Evolutionary conservation across 2,329 filamentous ascomycete species (phyloP).

Genomic region (Ophiostoma sp.): DNA sequence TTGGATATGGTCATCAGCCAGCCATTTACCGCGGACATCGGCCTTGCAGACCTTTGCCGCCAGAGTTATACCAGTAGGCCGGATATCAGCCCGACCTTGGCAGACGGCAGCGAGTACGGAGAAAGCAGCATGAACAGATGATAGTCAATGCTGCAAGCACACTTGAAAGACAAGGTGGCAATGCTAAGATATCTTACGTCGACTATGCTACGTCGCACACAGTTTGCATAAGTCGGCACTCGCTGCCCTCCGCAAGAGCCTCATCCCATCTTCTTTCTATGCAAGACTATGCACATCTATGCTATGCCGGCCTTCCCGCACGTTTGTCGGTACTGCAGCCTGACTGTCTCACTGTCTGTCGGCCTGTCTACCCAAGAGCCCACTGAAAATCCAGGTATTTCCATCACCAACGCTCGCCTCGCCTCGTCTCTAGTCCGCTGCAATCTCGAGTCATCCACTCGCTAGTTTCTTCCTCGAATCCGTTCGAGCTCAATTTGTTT

Average conservation of each 20-base stretch:
- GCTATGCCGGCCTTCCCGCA: not conserved
- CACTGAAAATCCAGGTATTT: not conserved
- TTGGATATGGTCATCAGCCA: not conserved
- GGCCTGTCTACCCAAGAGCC: not conserved
- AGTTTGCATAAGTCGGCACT: not conserved
- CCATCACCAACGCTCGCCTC: not conserved
- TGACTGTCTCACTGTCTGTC: not conserved
- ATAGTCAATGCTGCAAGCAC: no score
- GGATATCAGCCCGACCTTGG: no score
- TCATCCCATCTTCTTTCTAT: not conserved
- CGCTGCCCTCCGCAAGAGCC: not conserved
- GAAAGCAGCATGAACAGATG: no score
- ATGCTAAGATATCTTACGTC: no score
- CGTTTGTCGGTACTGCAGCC: not conserved
- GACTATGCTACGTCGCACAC: no score
- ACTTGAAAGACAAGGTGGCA: no score
- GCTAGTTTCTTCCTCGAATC: not conserved
- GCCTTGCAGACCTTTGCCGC: no score
- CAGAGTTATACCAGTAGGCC: no score
- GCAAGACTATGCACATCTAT: not conserved
- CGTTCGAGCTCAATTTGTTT: not conserved
- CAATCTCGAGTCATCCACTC: not conserved
- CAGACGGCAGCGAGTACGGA: no score
- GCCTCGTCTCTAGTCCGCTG: conserved; percentile 6
- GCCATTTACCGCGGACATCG: not conserved